Percentiles rank a stretch among this genome's conserved stretches.
Evolutionary conservation across 208 protist genomes (phyloP).

Genomic region (Leishmania tropica): DNA sequence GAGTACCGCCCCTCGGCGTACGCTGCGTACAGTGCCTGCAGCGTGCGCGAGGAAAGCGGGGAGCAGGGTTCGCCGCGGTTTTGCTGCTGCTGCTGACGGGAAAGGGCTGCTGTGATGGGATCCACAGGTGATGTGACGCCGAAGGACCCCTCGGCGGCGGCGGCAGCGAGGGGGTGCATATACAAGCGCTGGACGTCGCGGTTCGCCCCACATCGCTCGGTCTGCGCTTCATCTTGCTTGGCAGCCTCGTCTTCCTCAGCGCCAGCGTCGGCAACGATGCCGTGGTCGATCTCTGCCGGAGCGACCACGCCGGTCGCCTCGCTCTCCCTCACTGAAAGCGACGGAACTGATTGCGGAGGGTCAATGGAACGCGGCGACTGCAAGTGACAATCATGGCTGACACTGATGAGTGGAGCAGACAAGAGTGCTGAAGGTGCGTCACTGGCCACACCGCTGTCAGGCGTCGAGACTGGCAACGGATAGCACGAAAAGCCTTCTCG

Average conservation of each 20-base stretch:
- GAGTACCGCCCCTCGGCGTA: constrained; percentile 15
- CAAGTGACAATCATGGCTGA: not conserved
- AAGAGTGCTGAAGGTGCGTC: not conserved
- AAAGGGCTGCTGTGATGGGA: constrained; percentile 36
- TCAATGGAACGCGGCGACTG: not conserved
- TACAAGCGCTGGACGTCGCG: constrained; percentile 5
- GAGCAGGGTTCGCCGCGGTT: constrained; percentile 33
- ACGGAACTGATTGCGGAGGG: not conserved
- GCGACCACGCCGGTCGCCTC: not conserved
- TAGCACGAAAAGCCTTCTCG: not conserved
- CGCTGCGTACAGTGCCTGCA: constrained; percentile 31
- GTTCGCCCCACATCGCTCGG: constrained; percentile 2
- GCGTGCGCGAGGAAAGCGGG: constrained; percentile 40
- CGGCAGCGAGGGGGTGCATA: constrained; percentile 9
- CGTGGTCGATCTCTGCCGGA: not conserved
- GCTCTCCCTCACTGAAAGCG: not conserved
- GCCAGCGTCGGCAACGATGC: not conserved
- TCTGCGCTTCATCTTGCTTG: not conserved
- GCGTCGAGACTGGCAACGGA: not conserved
- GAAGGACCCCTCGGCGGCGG: not conserved
- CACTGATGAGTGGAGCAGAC: not conserved
- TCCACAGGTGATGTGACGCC: not conserved
- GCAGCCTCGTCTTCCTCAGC: constrained; percentile 16
- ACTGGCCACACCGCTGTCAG: not conserved
- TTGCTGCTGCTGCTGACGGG: constrained; percentile 34